A percentile compares a stretch with the other conserved stretches of the same genome.
phyloP scores from a whole-genome alignment of 1,139 yeast species.

The Taphrina sp. region DNA sequence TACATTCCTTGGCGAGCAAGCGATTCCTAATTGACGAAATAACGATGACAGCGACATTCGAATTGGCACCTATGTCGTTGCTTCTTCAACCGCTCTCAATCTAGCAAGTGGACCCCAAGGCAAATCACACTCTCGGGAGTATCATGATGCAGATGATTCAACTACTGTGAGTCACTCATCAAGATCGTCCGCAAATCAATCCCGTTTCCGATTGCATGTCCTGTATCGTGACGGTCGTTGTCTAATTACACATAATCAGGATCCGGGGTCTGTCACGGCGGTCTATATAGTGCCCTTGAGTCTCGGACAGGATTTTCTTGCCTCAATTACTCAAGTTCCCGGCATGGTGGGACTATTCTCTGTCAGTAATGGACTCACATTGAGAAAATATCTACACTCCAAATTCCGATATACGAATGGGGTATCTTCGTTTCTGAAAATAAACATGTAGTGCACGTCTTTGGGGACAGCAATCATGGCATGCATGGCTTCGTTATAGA shows the following conservation, averaged over 20 bases:
- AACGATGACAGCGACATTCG: not conserved
- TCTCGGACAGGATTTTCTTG: constrained; percentile 1
- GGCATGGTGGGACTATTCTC: constrained; percentile 7
- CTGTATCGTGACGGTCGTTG: constrained; percentile 3
- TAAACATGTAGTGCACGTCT: not conserved
- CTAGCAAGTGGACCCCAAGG: not conserved
- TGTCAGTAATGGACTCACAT: constrained; percentile 1
- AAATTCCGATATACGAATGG: constrained; percentile 4
- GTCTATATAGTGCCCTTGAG: constrained; percentile 7
- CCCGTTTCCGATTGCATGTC: constrained; percentile 2
- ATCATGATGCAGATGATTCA: not conserved
- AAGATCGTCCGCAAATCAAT: constrained; percentile 6
- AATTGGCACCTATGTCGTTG: not conserved
- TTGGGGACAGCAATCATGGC: constrained; percentile 10
- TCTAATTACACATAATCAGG: not conserved
- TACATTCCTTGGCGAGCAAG: not conserved
- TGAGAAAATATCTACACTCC: constrained; percentile 7
- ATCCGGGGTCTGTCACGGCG: not conserved
- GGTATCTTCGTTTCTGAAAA: not conserved
- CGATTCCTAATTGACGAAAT: not conserved
- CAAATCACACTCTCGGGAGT: not conserved
- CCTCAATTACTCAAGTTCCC: not conserved
- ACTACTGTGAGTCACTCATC: not conserved
- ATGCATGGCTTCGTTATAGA: constrained; percentile 5
- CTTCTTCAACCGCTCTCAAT: not conserved